Conservation (phyloP, 208 protist species). For the Leishmania tarentolae region DNA sequence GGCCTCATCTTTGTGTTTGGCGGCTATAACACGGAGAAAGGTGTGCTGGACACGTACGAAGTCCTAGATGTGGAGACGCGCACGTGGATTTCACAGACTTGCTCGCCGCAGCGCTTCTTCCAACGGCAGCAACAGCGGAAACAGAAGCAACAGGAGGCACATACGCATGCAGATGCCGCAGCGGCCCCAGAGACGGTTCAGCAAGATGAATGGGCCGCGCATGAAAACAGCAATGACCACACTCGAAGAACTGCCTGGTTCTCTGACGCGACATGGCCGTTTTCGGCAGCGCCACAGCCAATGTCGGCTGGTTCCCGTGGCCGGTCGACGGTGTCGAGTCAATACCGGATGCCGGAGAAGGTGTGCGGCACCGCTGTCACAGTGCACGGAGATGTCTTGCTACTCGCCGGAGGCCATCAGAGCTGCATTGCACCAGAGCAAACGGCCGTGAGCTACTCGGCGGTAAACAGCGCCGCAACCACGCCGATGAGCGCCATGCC, state of each 20-base stretch:
- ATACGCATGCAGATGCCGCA: background rate
- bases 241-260: background rate
- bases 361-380: constrained; percentile 37
- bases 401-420: constrained; percentile 42
- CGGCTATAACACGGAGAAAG: constrained; percentile 38
- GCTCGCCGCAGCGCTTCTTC: constrained; percentile 17
- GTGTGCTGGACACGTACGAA: constrained; percentile 52
- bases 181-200: background rate
- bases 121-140: constrained; percentile 1
- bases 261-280: constrained; percentile 2
- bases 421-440: constrained; percentile 37
- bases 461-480: constrained; percentile 32
- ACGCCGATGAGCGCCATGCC: constrained; percentile 29
- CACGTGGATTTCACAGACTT: constrained; percentile 28
- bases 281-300: background rate
- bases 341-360: constrained; percentile 40
- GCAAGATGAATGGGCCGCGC: background rate
- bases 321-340: constrained; percentile 6
- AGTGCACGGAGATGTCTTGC: constrained; percentile 31
- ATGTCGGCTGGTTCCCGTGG: background rate
- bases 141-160: background rate
- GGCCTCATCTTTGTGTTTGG: constrained; percentile 51
- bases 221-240: background rate
- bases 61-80: constrained; percentile 37
- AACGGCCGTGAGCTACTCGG: constrained; percentile 39